Evolutionary conservation across 352 stramenopile genomes (phyloP).

Genomic region (Pythium biforme): DNA sequence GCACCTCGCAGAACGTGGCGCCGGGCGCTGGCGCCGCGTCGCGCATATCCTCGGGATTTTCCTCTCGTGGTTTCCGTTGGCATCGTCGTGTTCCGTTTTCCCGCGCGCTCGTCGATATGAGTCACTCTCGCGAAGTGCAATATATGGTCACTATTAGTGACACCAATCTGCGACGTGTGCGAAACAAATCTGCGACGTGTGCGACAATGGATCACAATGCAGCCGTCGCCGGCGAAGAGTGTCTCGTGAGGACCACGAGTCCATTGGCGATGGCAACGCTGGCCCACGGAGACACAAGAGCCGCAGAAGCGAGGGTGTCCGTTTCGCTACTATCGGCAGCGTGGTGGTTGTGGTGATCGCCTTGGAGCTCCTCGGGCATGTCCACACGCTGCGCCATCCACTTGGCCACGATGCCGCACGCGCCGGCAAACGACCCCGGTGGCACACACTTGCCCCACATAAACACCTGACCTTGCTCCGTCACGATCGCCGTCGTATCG

Average conservation of each 20-base stretch:
- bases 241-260: constrained; percentile 36
- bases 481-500: constrained; percentile 31
- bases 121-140: too few species aligned
- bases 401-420: constrained; percentile 15
- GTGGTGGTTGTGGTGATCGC: not conserved
- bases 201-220: not conserved
- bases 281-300: constrained; percentile 27
- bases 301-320: not conserved
- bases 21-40: too few species aligned
- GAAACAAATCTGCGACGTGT: constrained; percentile 1
- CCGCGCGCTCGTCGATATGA: too few species aligned
- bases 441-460: constrained; percentile 30
- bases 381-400: constrained; percentile 20
- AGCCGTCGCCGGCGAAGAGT: not conserved
- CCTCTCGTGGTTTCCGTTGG: too few species aligned
- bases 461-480: constrained; percentile 25
- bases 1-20: too few species aligned
- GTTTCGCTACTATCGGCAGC: not conserved
- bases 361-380: not conserved
- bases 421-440: not conserved
- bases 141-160: too few species aligned
- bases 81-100: too few species aligned
- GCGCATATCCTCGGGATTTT: too few species aligned
- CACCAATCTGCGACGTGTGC: too few species aligned
- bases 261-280: constrained; percentile 48